Evolutionary conservation across 768 basidiomycete genomes (phyloP).

Genomic region (Pleurotus pulmonarius): DNA sequence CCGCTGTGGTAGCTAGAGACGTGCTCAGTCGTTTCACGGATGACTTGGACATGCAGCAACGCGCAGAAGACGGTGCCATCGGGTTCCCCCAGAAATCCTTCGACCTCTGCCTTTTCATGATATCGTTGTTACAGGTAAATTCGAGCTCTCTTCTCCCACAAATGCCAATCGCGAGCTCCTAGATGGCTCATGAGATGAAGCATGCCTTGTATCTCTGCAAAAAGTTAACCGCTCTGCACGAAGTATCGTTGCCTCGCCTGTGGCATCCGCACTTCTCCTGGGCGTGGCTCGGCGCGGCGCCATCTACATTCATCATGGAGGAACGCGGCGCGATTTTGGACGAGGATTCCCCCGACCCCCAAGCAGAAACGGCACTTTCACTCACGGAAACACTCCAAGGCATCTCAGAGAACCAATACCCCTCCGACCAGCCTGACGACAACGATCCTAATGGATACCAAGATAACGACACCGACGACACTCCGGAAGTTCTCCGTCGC

Average conservation of each 20-base stretch:
- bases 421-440: neutral
- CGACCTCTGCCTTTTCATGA: constrained; percentile 35
- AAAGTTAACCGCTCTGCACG: constrained; percentile 25
- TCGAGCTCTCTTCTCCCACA: neutral
- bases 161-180: neutral
- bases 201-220: constrained; percentile 29
- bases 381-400: constrained; percentile 27
- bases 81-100: constrained; percentile 24
- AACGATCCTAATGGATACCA: neutral
- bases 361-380: constrained; percentile 20
- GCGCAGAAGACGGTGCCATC: constrained; percentile 13
- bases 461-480: neutral
- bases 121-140: constrained; percentile 41
- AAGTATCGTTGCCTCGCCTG: constrained; percentile 26
- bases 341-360: constrained; percentile 13
- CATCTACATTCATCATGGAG: constrained; percentile 19
- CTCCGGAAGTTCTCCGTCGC: neutral
- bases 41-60: constrained; percentile 22
- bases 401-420: constrained; percentile 22
- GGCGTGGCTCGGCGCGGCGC: constrained; percentile 39
- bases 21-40: constrained; percentile 29
- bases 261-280: constrained; percentile 37
- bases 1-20: constrained; percentile 21
- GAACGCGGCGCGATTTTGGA: constrained; percentile 14
- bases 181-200: constrained; percentile 42